Percentiles rank a stretch among this genome's conserved stretches.
Conservation (phyloP, 208 protist genomes). For the Trypanosoma scelopori region DNA sequence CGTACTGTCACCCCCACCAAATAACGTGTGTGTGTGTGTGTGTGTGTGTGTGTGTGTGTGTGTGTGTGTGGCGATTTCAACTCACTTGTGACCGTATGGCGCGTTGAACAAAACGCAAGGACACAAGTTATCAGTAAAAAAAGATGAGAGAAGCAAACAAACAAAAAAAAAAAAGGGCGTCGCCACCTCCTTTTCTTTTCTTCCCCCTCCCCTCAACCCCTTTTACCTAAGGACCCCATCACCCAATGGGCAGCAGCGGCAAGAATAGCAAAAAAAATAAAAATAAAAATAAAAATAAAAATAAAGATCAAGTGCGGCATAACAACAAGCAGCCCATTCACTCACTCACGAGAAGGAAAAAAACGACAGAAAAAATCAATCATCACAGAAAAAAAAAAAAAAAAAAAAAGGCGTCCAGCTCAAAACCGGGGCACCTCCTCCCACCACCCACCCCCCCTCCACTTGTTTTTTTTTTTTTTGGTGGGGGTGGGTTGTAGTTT, state of each 20-base stretch:
- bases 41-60: too few relatives aligned
- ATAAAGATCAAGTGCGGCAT: neutral
- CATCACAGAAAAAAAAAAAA: neutral
- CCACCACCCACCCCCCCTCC: too few relatives aligned
- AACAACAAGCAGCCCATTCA: neutral
- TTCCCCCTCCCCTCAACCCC: neutral
- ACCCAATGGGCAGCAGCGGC: neutral
- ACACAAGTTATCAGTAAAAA: constrained; percentile 1
- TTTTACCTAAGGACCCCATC: too few relatives aligned
- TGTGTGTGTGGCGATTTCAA: neutral
- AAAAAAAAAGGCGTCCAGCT: neutral
- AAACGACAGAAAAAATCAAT: neutral
- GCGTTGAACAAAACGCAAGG: constrained; percentile 29
- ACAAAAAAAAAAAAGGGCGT: constrained; percentile 1
- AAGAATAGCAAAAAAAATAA: constrained; percentile 3
- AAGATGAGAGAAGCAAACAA: neutral
- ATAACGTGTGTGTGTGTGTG: too few relatives aligned
- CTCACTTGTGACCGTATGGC: neutral
- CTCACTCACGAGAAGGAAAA: neutral
- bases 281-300: constrained; percentile 14
- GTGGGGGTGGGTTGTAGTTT: too few relatives aligned
- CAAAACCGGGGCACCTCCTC: neutral
- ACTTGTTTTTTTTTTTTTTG: too few relatives aligned
- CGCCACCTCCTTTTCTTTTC: neutral
- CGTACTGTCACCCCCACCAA: too few relatives aligned